Conservation (phyloP, 1,284 basidiomycete species). For the Agroathelia rolfsii region DNA sequence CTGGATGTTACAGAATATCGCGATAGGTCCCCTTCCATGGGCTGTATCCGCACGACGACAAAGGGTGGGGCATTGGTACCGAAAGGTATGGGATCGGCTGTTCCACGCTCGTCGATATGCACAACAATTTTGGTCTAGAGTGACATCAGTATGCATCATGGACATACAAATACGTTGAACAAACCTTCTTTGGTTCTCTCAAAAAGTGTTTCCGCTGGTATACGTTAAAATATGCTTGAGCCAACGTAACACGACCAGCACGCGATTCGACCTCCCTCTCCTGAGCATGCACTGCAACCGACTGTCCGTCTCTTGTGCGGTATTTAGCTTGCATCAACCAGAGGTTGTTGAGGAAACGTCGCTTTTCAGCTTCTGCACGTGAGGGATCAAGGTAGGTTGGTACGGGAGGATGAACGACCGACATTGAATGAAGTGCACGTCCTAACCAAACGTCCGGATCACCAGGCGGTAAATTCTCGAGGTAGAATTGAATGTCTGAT, state of each 20-base stretch:
- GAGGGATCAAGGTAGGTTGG: slow-evolving; percentile 54
- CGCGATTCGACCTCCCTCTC: slow-evolving; percentile 66
- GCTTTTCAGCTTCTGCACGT: slow-evolving; percentile 57
- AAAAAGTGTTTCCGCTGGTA: slow-evolving; percentile 73
- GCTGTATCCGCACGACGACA: slow-evolving; percentile 67
- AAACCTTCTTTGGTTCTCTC: slow-evolving; percentile 67
- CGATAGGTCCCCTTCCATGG: slow-evolving; percentile 73
- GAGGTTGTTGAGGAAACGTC: slow-evolving; percentile 77
- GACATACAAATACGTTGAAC: slow-evolving; percentile 8
- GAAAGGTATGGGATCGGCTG: slow-evolving; percentile 68
- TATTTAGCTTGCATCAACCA: slow-evolving; percentile 80
- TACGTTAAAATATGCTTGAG: slow-evolving; percentile 78
- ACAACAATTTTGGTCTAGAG: slow-evolving; percentile 77
- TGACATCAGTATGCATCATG: slow-evolving; percentile 8
- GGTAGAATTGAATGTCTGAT: slow-evolving; percentile 75
- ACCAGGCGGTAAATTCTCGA: slow-evolving; percentile 74
- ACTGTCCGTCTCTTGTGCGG: slow-evolving; percentile 57
- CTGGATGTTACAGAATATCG: slow-evolving; percentile 66
- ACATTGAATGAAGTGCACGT: slow-evolving; percentile 68
- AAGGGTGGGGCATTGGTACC: slow-evolving; percentile 59
- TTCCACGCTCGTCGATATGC: slow-evolving; percentile 68
- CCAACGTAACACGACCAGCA: slow-evolving; percentile 49
- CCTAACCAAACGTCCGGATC: slow-evolving; percentile 77
- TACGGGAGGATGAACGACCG: slow-evolving; percentile 63
- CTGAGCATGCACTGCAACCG: slow-evolving; percentile 56